phyloP scores from a whole-genome alignment of 768 basidiomycete genomes.

The Suillus placidus region DNA sequence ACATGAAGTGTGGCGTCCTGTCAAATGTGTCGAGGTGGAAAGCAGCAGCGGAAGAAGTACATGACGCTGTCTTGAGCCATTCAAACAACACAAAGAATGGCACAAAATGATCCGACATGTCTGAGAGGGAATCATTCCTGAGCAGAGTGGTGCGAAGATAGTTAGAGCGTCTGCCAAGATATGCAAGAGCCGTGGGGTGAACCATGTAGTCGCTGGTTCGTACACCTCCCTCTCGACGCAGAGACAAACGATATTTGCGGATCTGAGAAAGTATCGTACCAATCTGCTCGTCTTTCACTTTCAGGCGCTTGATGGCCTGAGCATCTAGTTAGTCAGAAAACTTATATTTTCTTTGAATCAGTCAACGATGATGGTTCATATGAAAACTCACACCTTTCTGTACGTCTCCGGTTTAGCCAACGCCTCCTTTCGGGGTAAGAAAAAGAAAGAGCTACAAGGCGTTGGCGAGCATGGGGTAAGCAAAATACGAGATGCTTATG shows the following conservation, averaged over 20 bases:
- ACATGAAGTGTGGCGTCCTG: too few species aligned
- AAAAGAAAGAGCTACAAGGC: too few species aligned
- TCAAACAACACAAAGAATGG: constrained; percentile 88
- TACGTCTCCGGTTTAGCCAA: too few species aligned
- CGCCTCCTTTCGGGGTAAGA: too few species aligned
- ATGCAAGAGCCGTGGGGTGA: constrained; percentile 88
- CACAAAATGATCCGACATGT: constrained; percentile 87
- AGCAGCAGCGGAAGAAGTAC: too few species aligned
- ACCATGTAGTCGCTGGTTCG: constrained; percentile 86
- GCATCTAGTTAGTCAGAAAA: constrained; percentile 81
- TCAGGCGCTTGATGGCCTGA: constrained; percentile 62
- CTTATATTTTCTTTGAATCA: constrained; percentile 42
- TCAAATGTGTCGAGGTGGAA: too few species aligned
- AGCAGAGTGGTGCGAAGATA: constrained; percentile 70
- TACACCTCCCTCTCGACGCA: constrained; percentile 73
- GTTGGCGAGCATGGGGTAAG: too few species aligned
- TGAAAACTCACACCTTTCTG: too few species aligned
- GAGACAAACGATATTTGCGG: constrained; percentile 80
- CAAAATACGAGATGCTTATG: too few species aligned
- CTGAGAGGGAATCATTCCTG: constrained; percentile 60
- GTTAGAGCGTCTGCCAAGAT: constrained; percentile 64
- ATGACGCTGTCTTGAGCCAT: constrained; percentile 78
- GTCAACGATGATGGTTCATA: not conserved
- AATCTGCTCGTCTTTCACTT: constrained; percentile 78
- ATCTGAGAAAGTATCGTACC: constrained; percentile 68